Conservation (phyloP, 2,329 filamentous ascomycete species). For the Grosmannia serpens region DNA sequence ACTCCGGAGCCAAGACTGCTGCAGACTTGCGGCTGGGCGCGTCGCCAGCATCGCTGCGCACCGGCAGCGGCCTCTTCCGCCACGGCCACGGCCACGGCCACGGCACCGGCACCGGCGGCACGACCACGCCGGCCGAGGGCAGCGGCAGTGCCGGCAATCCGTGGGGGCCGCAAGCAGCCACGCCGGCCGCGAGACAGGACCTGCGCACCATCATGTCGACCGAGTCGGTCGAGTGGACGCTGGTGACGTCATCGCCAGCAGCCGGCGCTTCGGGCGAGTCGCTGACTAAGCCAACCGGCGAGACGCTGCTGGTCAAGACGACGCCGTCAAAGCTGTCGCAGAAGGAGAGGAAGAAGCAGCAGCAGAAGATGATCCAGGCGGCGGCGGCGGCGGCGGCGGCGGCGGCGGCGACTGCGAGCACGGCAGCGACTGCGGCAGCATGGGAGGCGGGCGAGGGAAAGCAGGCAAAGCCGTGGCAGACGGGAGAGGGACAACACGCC, state of each 20-base stretch:
- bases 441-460: conserved; percentile 13
- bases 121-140: too few relatives aligned
- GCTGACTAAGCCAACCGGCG: conserved; percentile 17
- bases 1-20: too few relatives aligned
- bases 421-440: conserved; percentile 18
- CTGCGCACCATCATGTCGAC: conserved; percentile 65
- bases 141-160: not conserved
- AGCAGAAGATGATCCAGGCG: conserved; percentile 43
- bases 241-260: not conserved
- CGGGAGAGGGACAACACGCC: too few relatives aligned
- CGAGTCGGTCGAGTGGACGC: conserved; percentile 30
- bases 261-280: not conserved
- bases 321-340: conserved; percentile 62
- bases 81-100: too few relatives aligned
- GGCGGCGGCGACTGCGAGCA: not conserved
- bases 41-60: too few relatives aligned
- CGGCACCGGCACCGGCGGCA: too few relatives aligned
- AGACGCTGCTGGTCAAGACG: conserved; percentile 16
- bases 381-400: too few relatives aligned
- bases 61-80: too few relatives aligned
- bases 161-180: conserved; percentile 18
- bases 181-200: conserved; percentile 50
- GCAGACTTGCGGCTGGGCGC: too few relatives aligned
- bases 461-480: too few relatives aligned
- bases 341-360: conserved; percentile 76